Evolutionary conservation across 1,139 yeast species (phyloP).

Genomic region (Candida sanyaensis): DNA sequence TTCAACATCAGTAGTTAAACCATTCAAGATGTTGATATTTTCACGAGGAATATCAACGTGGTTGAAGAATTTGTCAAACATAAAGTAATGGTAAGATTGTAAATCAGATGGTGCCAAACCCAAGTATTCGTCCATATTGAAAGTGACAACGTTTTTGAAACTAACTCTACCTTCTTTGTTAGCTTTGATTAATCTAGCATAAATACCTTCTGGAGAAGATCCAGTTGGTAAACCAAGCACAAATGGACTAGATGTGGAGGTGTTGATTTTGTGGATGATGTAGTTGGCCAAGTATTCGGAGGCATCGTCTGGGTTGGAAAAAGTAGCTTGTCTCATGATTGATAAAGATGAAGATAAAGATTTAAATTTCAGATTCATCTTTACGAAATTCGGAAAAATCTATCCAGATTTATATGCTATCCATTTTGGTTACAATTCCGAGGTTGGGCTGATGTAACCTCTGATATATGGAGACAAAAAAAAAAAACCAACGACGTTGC

Average conservation of each 20-base stretch:
- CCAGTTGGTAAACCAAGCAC: slow-evolving; percentile 68
- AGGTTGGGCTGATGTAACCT: too few species aligned
- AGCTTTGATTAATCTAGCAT: slow-evolving; percentile 48
- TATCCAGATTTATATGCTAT: too few species aligned
- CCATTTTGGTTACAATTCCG: too few species aligned
- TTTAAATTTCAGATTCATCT: not conserved
- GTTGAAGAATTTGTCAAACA: slow-evolving; percentile 59
- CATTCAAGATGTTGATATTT: slow-evolving; percentile 59
- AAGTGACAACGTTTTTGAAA: slow-evolving; percentile 58
- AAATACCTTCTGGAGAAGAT: slow-evolving; percentile 64
- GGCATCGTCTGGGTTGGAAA: slow-evolving; percentile 44
- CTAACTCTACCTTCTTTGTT: slow-evolving; percentile 46
- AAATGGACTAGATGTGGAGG: slow-evolving; percentile 48
- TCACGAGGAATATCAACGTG: slow-evolving; percentile 57
- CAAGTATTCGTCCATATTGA: slow-evolving; percentile 65
- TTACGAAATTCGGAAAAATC: not conserved
- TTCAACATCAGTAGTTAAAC: slow-evolving; percentile 48
- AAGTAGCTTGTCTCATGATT: slow-evolving; percentile 41
- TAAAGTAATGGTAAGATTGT: slow-evolving; percentile 63
- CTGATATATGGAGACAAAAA: too few species aligned
- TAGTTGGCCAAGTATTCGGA: slow-evolving; percentile 52
- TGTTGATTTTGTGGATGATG: slow-evolving; percentile 46
- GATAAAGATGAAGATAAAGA: not conserved
- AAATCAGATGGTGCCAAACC: slow-evolving; percentile 50
- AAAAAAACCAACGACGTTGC: slow-evolving; percentile 5